Conservation (phyloP, 1,139 yeast species). For the Pichiaceae sp. region DNA sequence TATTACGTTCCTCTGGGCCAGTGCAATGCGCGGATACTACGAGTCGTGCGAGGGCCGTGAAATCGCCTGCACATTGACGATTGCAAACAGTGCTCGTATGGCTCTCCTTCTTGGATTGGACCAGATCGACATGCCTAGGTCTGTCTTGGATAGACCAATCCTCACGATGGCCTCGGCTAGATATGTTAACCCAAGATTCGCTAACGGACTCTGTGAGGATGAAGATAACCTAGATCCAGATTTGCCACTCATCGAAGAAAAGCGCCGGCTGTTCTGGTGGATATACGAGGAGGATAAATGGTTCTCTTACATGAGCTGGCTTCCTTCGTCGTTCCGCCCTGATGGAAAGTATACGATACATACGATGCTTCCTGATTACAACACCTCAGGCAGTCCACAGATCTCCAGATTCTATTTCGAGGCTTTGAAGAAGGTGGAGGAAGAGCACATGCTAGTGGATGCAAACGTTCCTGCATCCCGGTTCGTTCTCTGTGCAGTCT, state of each 20-base stretch:
- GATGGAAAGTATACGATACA: conserved; percentile 19
- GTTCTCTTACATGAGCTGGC: conserved; percentile 23
- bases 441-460: conserved; percentile 19
- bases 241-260: conserved; percentile 19
- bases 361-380: conserved; percentile 18
- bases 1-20: conserved; percentile 17
- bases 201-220: conserved; percentile 2
- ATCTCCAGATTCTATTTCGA: conserved; percentile 17
- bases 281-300: conserved; percentile 21
- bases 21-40: conserved; percentile 16
- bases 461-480: conserved; percentile 18
- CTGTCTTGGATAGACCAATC: conserved; percentile 12
- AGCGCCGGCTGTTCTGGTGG: conserved; percentile 22
- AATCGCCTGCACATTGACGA: conserved; percentile 19
- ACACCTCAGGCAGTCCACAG: neutral
- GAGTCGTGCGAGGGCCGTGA: conserved; percentile 20
- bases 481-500: conserved; percentile 18
- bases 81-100: conserved; percentile 18
- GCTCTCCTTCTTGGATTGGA: conserved; percentile 22
- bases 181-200: conserved; percentile 2
- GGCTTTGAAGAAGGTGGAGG: conserved; percentile 21
- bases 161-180: conserved; percentile 10
- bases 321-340: conserved; percentile 21
- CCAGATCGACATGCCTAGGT: conserved; percentile 20
- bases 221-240: conserved; percentile 18